Evolutionary conservation across 768 basidiomycete genomes (phyloP), one percentile per base, ranked within the genome.

Genomic region (Macrocybe gigantea): DNA sequence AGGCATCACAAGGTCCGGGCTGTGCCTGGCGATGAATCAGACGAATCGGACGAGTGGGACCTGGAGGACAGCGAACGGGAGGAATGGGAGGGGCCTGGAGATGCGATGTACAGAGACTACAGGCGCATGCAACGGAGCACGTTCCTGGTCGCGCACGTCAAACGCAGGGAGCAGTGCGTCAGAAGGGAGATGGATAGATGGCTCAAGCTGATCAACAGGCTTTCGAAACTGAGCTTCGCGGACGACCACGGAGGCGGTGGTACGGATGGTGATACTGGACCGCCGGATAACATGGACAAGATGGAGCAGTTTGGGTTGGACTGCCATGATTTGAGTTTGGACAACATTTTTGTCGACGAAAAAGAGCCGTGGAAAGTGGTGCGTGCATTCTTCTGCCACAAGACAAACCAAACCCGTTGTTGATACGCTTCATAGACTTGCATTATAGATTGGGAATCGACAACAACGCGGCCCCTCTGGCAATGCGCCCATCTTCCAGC

Each of bases 371-470:
- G 83, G 0, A 79, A 74, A 53, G 85, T 92, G 39, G 89, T 92
- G 55, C 56, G 89, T 73, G 42, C 42, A 38, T n/a, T 34, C 15
- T 1, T 43, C 4, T 6, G 36, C 34, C 39, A 37, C 30, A 37
- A 51, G 46, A 34, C 41, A 39, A 14, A 14, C 44, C 13, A n/a
- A 33, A 14, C 14, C 14, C 5, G 31, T 44, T 51, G 15, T 38
- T 50, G 39, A 55, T 49, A n/a, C 48, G 43, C 50, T 39, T 48
- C 9, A 38, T 53, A 93, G 90, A 87, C 88, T 1, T 88, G 87
- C 57, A 78, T 93, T 49, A 92, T 93, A 37, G 90, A 93, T 56
- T 91, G 88, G 89, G 89, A 93, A 61, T 88, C 89, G 11, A 91
- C 89, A n/a, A 88, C 87, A 8, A 88, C 83, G 7, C 76, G 90